Percentiles rank a stretch among this genome's conserved stretches.
These are phyloP conservation scores for Candida wancherniae DNA, from an alignment of 805 yeast species.

Conservation along the genomic window DNA sequence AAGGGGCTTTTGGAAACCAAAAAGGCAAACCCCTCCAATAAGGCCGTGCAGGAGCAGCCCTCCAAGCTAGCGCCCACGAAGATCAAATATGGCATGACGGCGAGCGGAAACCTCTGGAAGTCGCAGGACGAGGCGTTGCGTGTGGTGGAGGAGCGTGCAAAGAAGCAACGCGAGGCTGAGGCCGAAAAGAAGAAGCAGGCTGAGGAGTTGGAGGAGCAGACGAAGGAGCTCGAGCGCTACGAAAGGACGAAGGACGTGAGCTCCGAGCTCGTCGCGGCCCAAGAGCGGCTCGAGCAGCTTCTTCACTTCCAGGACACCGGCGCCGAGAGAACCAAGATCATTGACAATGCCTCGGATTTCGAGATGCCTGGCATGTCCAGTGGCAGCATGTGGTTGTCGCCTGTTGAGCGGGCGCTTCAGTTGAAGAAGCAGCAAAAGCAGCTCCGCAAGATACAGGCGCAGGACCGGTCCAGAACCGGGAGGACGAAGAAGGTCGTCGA, in stretches of 20 bases:
- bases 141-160: conserved; percentile 45
- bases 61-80: conserved; percentile 31
- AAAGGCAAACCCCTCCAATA: conserved; percentile 17
- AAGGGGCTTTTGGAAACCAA: conserved; percentile 30
- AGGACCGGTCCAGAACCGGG: conserved; percentile 53
- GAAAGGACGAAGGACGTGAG: conserved; percentile 40
- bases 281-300: conserved; percentile 65
- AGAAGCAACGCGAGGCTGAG: conserved; percentile 19
- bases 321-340: conserved; percentile 84
- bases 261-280: conserved; percentile 63
- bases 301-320: conserved; percentile 80
- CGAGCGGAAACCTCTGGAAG: conserved; percentile 60
- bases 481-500: conserved; percentile 71
- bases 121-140: conserved; percentile 65
- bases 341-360: conserved; percentile 89
- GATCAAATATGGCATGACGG: conserved; percentile 49
- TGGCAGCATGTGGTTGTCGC: conserved; percentile 76
- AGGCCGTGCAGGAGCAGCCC: conserved; percentile 18
- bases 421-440: conserved; percentile 81
- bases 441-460: conserved; percentile 56
- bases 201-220: conserved; percentile 37
- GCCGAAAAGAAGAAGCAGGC: conserved; percentile 20
- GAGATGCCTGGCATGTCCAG: conserved; percentile 51
- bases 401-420: conserved; percentile 80
- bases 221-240: conserved; percentile 41